phyloP scores from a whole-genome alignment of 306 rosid species.

The Cucumis cinereus region DNA sequence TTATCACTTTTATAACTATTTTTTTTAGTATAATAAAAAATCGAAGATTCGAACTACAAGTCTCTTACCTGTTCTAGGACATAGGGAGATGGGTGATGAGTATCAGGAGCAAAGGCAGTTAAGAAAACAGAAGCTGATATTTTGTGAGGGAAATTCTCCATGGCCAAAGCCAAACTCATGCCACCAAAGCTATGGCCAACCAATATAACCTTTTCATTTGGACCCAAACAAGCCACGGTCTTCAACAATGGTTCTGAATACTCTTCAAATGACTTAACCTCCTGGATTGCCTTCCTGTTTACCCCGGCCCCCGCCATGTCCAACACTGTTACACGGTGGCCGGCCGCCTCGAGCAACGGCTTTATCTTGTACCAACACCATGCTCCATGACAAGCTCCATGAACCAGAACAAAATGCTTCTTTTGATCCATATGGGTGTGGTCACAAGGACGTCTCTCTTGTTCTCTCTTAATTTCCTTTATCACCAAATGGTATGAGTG shows the following conservation, averaged over 20 bases:
- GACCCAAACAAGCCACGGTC: conserved; percentile 19
- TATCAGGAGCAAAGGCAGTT: conserved; percentile 23
- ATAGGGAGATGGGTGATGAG: conserved; percentile 3
- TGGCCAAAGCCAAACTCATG: conserved; percentile 26
- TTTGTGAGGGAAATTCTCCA: conserved; percentile 42
- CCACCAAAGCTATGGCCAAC: conserved; percentile 57
- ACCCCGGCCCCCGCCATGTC: conserved; percentile 50
- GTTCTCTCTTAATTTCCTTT: too few relatives aligned
- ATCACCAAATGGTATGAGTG: too few relatives aligned
- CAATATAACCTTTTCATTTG: conserved; percentile 31
- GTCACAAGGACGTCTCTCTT: neutral
- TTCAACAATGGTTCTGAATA: conserved; percentile 33
- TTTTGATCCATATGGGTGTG: neutral
- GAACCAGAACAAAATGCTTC: conserved; percentile 41
- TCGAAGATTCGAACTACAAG: too few relatives aligned
- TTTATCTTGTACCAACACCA: conserved; percentile 55
- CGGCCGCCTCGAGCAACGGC: conserved; percentile 20
- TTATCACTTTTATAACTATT: too few relatives aligned
- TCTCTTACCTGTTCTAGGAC: neutral
- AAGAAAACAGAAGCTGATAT: conserved; percentile 35
- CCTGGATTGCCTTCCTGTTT: conserved; percentile 19
- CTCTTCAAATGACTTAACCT: conserved; percentile 20
- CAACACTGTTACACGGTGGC: conserved; percentile 33
- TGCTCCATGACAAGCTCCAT: conserved; percentile 48
- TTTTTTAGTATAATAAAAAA: too few relatives aligned